A percentile compares a stretch with the other conserved stretches of the same genome.
Conservation (phyloP, 2,329 filamentous ascomycete genomes). For the Dryadomyces quercus-mongolicae region DNA sequence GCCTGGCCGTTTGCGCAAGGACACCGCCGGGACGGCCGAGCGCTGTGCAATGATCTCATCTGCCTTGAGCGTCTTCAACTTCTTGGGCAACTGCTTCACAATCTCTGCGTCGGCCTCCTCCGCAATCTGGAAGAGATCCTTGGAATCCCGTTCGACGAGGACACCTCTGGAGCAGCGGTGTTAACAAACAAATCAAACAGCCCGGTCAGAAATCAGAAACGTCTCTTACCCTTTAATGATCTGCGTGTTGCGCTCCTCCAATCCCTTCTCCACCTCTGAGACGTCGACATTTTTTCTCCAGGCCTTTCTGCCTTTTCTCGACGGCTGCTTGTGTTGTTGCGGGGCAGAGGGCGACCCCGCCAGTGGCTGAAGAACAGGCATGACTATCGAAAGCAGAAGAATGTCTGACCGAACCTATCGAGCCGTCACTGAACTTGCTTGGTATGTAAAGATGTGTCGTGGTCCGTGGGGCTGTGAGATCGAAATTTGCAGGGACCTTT, state of each 20-base stretch:
- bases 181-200: not conserved
- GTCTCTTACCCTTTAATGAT: conserved; percentile 68
- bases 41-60: conserved; percentile 85
- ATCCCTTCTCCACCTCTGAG: conserved; percentile 68
- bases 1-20: conserved; percentile 62
- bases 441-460: not conserved
- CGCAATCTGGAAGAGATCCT: conserved; percentile 79
- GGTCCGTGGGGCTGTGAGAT: not conserved
- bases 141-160: conserved; percentile 68
- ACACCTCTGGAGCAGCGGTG: conserved; percentile 52
- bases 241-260: conserved; percentile 76
- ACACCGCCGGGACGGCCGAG: conserved; percentile 69
- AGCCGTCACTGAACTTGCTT: not conserved
- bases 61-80: conserved; percentile 56
- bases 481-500: not conserved
- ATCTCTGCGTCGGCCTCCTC: conserved; percentile 57
- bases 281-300: conserved; percentile 98
- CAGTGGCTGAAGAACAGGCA: conserved; percentile 41
- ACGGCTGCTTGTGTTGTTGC: conserved; percentile 74
- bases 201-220: not conserved
- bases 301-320: conserved; percentile 94
- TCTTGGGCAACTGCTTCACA: conserved; percentile 46
- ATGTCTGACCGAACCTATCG: not conserved
- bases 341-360: conserved; percentile 49
- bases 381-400: conserved; percentile 16